Evolutionary conservation across 139 green algal species (phyloP).

Genomic region (Ettlia oleoabundans): DNA sequence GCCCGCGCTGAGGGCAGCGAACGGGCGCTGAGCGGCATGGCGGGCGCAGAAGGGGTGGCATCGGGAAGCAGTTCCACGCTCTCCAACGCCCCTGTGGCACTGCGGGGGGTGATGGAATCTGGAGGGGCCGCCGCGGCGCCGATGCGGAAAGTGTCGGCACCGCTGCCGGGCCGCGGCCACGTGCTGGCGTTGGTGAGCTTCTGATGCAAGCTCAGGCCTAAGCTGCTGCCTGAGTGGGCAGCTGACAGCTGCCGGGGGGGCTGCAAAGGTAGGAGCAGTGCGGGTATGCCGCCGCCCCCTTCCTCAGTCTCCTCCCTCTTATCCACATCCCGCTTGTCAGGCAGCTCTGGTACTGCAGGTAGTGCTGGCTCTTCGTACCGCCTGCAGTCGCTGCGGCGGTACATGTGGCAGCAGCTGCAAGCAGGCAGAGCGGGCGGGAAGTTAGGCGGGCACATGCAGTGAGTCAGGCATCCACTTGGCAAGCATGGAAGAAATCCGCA

Average conservation of each 20-base stretch:
- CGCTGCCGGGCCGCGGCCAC: no score
- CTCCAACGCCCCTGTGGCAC: neutral
- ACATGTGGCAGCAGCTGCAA: constrained; percentile 24
- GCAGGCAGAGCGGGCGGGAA: no score
- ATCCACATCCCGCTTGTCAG: constrained; percentile 1
- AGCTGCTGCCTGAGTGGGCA: no score
- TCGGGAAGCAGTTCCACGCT: neutral
- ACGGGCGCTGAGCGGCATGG: neutral
- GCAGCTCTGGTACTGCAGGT: neutral
- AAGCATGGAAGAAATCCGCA: no score
- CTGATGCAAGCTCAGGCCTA: no score
- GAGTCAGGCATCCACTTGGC: no score
- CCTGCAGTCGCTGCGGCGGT: neutral
- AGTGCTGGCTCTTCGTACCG: neutral
- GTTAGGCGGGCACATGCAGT: neutral
- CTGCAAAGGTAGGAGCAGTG: neutral
- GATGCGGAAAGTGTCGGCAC: constrained; percentile 1
- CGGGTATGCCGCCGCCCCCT: neutral
- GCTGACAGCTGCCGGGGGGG: no score
- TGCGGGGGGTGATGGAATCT: neutral
- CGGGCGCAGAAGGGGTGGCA: neutral
- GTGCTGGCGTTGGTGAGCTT: no score
- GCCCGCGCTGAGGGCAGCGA: neutral
- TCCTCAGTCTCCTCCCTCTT: neutral
- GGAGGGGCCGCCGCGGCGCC: neutral